These are phyloP conservation scores for Apiospora marii DNA, from an alignment of 2,329 filamentous ascomycete genomes.

Conservation along the genomic window DNA sequence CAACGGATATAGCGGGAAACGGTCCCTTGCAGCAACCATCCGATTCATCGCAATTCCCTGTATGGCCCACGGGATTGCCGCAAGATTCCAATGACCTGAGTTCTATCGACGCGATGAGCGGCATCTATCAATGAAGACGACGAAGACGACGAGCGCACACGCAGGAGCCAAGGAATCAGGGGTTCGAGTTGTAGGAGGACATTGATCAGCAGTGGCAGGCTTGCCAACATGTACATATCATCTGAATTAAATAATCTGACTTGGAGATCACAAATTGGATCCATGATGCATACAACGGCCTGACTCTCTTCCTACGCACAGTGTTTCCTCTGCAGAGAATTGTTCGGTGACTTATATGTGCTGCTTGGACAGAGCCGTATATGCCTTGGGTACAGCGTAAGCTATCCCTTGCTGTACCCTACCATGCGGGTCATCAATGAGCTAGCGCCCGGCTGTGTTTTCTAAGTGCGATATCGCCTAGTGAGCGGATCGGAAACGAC, in stretches of 20 bases:
- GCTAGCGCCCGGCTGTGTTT: neutral
- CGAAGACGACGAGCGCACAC: no score
- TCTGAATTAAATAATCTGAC: neutral
- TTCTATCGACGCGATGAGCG: conserved; percentile 27
- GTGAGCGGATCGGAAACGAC: neutral
- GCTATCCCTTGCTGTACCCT: neutral
- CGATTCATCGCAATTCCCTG: conserved; percentile 15
- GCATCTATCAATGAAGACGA: conserved; percentile 25
- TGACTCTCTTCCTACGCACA: neutral
- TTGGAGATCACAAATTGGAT: neutral
- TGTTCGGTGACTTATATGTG: neutral
- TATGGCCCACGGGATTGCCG: conserved; percentile 26
- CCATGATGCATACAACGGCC: neutral
- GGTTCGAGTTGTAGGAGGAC: neutral
- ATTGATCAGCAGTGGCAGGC: neutral
- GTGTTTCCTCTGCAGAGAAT: neutral
- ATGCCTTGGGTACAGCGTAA: neutral
- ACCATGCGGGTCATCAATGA: neutral
- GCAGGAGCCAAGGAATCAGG: neutral
- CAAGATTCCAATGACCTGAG: conserved; percentile 16
- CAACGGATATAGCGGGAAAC: conserved; percentile 17
- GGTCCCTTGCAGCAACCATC: neutral
- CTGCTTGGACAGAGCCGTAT: neutral
- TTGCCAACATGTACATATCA: neutral
- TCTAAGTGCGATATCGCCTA: neutral